Percentiles rank a stretch among this genome's conserved stretches.
Conservation (phyloP, 2,329 filamentous ascomycete genomes). For the Aspergillus tamarii region DNA sequence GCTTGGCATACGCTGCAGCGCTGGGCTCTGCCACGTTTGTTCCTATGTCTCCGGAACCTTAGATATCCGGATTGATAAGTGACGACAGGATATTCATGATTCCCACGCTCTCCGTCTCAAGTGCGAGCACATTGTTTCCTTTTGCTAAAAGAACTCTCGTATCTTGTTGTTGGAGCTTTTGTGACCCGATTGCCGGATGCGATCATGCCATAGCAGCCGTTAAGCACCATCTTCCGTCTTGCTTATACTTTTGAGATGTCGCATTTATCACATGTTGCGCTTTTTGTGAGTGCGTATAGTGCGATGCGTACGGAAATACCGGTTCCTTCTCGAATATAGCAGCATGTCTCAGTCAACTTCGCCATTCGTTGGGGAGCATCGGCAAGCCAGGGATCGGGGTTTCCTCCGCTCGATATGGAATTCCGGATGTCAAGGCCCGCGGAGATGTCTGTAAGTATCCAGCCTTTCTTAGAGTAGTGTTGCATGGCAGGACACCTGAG, state of each 20-base stretch:
- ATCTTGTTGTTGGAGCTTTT: neutral
- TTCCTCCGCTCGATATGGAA: neutral
- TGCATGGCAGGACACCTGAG: neutral
- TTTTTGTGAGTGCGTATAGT: neutral
- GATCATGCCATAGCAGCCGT: neutral
- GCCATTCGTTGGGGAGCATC: neutral
- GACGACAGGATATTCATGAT: neutral
- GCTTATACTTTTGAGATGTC: neutral
- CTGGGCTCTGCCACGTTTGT: neutral
- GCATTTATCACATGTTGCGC: neutral
- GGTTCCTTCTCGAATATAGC: neutral
- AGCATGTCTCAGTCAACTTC: neutral
- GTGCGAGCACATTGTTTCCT: neutral
- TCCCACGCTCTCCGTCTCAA: neutral
- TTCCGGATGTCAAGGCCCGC: neutral
- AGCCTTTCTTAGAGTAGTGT: too few species aligned
- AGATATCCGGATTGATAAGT: conserved; percentile 1
- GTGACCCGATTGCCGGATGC: neutral
- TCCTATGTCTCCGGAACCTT: conserved; percentile 1
- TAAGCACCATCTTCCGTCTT: neutral
- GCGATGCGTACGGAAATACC: neutral
- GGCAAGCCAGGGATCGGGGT: neutral
- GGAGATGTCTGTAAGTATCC: neutral
- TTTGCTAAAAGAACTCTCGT: neutral
- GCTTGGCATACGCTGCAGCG: neutral